Evolutionary conservation across 2,329 filamentous ascomycete genomes (phyloP).

Genomic region (Acrodontium crateriforme): DNA sequence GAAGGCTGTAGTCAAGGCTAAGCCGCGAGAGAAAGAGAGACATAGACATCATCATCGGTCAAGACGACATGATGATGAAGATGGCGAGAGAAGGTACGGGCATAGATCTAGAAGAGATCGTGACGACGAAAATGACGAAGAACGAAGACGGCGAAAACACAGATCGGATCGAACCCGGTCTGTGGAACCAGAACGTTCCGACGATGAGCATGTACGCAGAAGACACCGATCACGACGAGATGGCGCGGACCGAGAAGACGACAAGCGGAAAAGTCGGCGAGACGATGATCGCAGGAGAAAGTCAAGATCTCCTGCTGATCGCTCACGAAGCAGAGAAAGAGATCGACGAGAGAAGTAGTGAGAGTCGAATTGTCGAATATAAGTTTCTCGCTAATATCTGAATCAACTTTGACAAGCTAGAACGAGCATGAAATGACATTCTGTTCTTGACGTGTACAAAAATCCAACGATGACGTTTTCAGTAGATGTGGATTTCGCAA

Average conservation of each 20-base stretch:
- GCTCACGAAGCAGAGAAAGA: not conserved
- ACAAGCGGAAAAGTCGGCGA: not conserved
- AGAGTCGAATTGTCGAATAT: no score
- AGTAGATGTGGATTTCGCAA: no score
- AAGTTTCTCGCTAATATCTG: no score
- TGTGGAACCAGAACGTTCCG: not conserved
- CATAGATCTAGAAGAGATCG: slow-evolving; percentile 7
- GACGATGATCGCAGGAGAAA: not conserved
- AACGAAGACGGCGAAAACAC: slow-evolving; percentile 1
- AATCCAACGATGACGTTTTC: no score
- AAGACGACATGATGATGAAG: slow-evolving; percentile 10
- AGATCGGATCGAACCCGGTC: not conserved
- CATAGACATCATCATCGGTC: slow-evolving; percentile 29
- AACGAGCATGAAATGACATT: no score
- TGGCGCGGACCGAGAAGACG: slow-evolving; percentile 1
- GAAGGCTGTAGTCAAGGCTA: slow-evolving; percentile 37
- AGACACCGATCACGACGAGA: slow-evolving; percentile 3
- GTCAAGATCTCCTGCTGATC: not conserved
- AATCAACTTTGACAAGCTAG: no score
- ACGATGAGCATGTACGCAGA: slow-evolving; percentile 1
- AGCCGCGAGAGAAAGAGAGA: slow-evolving; percentile 30
- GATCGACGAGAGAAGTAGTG: no score
- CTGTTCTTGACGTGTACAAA: no score
- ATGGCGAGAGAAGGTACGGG: slow-evolving; percentile 3
- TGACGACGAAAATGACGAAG: slow-evolving; percentile 3